Evolutionary conservation across 371 early-diverging fungal species (phyloP), one percentile per base, ranked within the genome.

Genomic region (Phascolomyces articulosus): DNA sequence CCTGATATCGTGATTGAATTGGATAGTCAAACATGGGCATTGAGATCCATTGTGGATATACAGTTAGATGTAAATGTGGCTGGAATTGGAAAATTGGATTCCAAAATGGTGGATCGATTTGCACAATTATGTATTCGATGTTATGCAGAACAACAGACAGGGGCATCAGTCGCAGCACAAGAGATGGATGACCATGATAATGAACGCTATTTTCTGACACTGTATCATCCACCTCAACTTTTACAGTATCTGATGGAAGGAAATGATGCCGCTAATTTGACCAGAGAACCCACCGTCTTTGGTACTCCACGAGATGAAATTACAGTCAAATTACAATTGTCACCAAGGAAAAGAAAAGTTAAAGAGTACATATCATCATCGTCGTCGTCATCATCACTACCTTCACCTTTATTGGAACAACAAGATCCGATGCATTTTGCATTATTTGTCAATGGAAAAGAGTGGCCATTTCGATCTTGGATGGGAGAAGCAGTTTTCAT

Each of bases 51-150:
- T n/a, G 40, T 72, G 3, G 64, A 68, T 47, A 11, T 67, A 21
- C 27, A 44, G 10, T 58, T 67, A 16, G 23, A 64, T 13, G 51
- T 48, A 15, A 2, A 21, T 63, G 23, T 44, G 28, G 15, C 41
- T 60, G 20, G 34, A 27, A 41, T 40, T 65, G 41, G 64, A 11
- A 26, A 34, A 4, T 26, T 65, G 13, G 53, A 66, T n/a, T 26
- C 24, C 16, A 60, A 55, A 9, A 55, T 70, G 70, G 60, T 68
- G 3, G 65, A 79, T 23, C 69, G 59, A 24, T 79, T 72, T 60
- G 71, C 73, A 23, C 75, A 79, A 24, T 57, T 71, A 15, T 79
- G 75, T 49, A 58, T 79, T 10, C 73, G 68, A 7, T 79, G 71
- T 44, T 71, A 64, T 54, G 47, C 62, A 10, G 56, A 59, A 13